Conservation (phyloP, 176 grass and related monocot species). For the Calamus simplicifolius region DNA sequence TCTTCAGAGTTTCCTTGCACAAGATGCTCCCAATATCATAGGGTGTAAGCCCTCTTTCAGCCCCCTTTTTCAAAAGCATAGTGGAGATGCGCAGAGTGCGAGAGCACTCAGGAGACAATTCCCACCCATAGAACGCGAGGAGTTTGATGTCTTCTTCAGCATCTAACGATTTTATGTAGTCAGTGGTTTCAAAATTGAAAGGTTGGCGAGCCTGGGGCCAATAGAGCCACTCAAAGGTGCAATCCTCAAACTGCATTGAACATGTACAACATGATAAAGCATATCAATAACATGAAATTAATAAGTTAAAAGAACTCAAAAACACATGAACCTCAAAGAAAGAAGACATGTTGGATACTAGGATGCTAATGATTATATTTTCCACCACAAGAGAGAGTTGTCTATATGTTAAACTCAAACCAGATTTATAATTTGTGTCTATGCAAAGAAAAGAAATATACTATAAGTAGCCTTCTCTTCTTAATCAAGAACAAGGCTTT, state of each 20-base stretch:
- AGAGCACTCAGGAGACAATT: slow-evolving; percentile 5
- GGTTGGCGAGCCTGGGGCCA: slow-evolving; percentile 5
- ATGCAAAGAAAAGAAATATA: no score
- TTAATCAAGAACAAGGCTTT: no score
- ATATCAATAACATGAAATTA: neutral
- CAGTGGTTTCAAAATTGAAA: neutral
- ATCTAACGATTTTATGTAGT: slow-evolving; percentile 11
- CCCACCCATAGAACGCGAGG: neutral
- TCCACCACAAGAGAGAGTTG: no score
- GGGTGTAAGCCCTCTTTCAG: slow-evolving; percentile 1
- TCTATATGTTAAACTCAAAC: no score
- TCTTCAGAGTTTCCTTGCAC: slow-evolving; percentile 1
- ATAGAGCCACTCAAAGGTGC: slow-evolving; percentile 11
- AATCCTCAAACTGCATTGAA: slow-evolving; percentile 9
- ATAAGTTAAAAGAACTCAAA: neutral
- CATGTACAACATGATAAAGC: neutral
- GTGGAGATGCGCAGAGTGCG: slow-evolving; percentile 13
- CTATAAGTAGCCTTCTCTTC: no score
- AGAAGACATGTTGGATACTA: no score
- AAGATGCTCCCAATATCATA: slow-evolving; percentile 17
- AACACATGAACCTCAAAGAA: no score
- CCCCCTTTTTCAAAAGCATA: slow-evolving; percentile 12
- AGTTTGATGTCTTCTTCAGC: slow-evolving; percentile 10
- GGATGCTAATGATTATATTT: no score
- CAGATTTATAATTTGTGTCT: no score